Evolutionary conservation across 2,329 filamentous ascomycete species (phyloP).

Genomic region (Monosporascus ibericus): DNA sequence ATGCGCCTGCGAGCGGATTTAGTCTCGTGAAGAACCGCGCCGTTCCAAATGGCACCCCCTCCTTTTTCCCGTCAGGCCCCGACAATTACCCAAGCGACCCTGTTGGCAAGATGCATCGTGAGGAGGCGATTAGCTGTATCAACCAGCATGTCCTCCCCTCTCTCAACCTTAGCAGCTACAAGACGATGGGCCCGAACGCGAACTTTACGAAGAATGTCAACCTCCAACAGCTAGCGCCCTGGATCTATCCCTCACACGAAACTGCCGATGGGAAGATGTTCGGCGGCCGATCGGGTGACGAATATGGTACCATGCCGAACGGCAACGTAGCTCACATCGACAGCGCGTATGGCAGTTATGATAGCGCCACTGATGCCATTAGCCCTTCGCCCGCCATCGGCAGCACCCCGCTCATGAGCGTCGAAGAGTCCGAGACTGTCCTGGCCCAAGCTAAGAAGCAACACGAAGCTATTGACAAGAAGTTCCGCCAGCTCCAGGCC

Average conservation of each 20-base stretch:
- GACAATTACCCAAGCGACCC: slow-evolving; percentile 49
- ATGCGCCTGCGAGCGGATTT: slow-evolving; percentile 52
- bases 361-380: slow-evolving; percentile 19
- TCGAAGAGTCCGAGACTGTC: slow-evolving; percentile 57
- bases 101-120: slow-evolving; percentile 58
- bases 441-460: slow-evolving; percentile 30
- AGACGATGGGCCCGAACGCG: slow-evolving; percentile 30
- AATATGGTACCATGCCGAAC: slow-evolving; percentile 10
- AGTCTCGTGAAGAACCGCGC: slow-evolving; percentile 58
- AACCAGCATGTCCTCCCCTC: slow-evolving; percentile 62
- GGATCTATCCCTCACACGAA: slow-evolving; percentile 45
- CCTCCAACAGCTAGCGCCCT: slow-evolving; percentile 49
- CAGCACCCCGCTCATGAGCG: slow-evolving; percentile 50
- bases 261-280: slow-evolving; percentile 31
- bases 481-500: slow-evolving; percentile 24
- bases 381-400: slow-evolving; percentile 30
- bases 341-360: slow-evolving; percentile 22
- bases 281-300: slow-evolving; percentile 16
- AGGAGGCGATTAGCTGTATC: slow-evolving; percentile 62
- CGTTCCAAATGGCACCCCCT: slow-evolving; percentile 57
- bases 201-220: slow-evolving; percentile 43
- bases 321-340: slow-evolving; percentile 8
- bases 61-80: slow-evolving; percentile 50
- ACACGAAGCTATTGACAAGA: slow-evolving; percentile 28
- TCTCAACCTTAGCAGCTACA: slow-evolving; percentile 46